Base-by-base conservation (phyloP, 2,329 filamentous ascomycete genomes). In the Calonectria leucothoes region DNA sequence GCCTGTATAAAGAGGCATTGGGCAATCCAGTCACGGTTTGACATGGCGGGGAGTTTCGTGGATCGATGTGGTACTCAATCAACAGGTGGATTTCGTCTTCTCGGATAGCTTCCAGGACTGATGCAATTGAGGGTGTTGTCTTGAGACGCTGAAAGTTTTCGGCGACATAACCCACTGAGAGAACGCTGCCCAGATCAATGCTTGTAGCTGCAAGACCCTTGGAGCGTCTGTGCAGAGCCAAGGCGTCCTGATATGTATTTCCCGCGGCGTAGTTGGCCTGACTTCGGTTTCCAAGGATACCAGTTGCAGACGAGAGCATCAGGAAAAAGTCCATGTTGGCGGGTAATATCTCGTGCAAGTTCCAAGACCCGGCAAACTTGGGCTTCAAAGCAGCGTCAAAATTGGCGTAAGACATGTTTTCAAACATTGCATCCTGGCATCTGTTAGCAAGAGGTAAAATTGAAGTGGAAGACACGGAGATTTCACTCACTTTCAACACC, bases 321-420 rank as follows among this genome's bases (percentile, higher is more conserved):
- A 63, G 45, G 33, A 69, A 69, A 59, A 69, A 69, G 42, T 63
- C 67, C 39, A 69, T 35, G 10, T 45, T 14, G 8, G 14, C 31
- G 31, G 27, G n/a, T 8, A 27, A 69, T 7, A 49, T 6, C 4
- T 69, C 42, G 45, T 69, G 67, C 15, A 69, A 45, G 31, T 69
- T 69, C 67, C 67, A 69, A 25, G 67, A 63, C 14, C 67, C 67
- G 10, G 63, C 23, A 25, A 69, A 35, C 55, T 69, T 69, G 5
- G 67, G 55, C 23, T 51, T 45, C 27, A 69, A 51, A n/a, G 42
- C 67, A 14, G 39, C 20, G 23, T 37, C 35, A 59, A 63, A 69
- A 31, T 39, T 25, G 14, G 48, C 55, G 11, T 63, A 35, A 37
- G 67, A 63, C 67, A 69, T 69, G 45, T 61, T 69, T 10, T 49